Evolutionary conservation across 116 monocot genomes (phyloP).

Genomic region (Zostera marina): DNA sequence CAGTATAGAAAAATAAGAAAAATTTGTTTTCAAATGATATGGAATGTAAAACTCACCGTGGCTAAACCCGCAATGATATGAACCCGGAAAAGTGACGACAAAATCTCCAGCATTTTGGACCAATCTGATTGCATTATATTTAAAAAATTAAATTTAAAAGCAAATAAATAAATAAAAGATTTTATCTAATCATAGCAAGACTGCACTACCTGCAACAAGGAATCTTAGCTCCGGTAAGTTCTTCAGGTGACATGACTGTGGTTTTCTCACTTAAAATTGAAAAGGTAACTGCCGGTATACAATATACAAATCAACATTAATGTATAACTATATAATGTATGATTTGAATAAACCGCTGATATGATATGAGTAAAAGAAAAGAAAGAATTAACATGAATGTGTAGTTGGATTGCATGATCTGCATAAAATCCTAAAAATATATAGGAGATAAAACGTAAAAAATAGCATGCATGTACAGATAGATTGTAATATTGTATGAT

Average conservation of each 20-base stretch:
- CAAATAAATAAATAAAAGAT: background rate
- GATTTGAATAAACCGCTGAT: background rate
- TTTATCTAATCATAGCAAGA: background rate
- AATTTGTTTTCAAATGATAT: background rate
- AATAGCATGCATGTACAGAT: too few species aligned
- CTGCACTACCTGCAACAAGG: conserved; percentile 78
- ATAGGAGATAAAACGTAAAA: background rate
- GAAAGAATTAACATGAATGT: too few species aligned
- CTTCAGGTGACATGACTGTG: conserved; percentile 84
- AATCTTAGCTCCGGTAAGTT: conserved; percentile 56
- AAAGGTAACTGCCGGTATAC: conserved; percentile 47
- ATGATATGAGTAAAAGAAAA: too few species aligned
- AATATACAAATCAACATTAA: background rate
- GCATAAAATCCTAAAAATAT: too few species aligned
- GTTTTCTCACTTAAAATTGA: conserved; percentile 70
- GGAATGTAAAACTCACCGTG: conserved; percentile 30
- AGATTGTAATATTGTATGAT: too few species aligned
- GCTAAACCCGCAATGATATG: conserved; percentile 79
- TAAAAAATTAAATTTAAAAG: background rate
- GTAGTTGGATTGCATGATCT: too few species aligned
- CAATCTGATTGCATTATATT: conserved; percentile 31
- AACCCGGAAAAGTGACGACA: conserved; percentile 84
- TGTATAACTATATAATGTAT: background rate
- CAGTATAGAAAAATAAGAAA: background rate
- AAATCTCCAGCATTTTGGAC: conserved; percentile 95